phyloP scores from a whole-genome alignment of 108 stramenopile species.

The Stephanodiscus triporus region DNA sequence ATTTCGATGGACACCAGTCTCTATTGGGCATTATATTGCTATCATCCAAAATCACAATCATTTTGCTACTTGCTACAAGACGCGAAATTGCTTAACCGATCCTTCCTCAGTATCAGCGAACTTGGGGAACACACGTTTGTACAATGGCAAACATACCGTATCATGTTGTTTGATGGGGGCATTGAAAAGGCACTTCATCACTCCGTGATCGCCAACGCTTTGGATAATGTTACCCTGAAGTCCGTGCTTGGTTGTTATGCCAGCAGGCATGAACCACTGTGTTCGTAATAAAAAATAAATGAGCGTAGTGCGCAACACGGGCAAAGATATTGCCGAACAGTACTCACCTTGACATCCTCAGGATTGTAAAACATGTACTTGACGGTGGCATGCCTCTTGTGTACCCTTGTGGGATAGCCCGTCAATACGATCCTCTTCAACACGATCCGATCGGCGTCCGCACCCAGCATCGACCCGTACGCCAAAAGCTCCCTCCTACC shows the following conservation, averaged over 20 bases:
- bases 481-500: conserved; percentile 78
- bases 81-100: conserved; percentile 26
- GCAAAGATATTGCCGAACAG: too few relatives aligned
- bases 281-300: conserved; percentile 1
- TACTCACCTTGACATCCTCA: conserved; percentile 86
- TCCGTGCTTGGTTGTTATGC: conserved; percentile 95
- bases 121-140: conserved; percentile 98
- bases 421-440: conserved; percentile 97
- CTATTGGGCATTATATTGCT: too few relatives aligned
- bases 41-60: neutral
- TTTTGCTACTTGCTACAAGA: conserved; percentile 19
- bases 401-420: conserved; percentile 96
- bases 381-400: conserved; percentile 95
- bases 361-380: conserved; percentile 99
- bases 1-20: too few relatives aligned
- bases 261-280: conserved; percentile 98
- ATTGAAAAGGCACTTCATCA: conserved; percentile 98
- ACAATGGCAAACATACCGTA: conserved; percentile 95
- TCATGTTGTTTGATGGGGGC: conserved; percentile 97
- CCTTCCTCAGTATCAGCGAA: conserved; percentile 53
- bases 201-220: conserved; percentile 98
- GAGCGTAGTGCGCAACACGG: neutral
- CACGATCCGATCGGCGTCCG: conserved; percentile 97
- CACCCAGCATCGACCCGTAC: conserved; percentile 89
- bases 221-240: conserved; percentile 94